These are phyloP conservation scores for Umbelopsis ramanniana DNA, from an alignment of 192 early-diverging fungal genomes.

Conservation along the genomic window DNA sequence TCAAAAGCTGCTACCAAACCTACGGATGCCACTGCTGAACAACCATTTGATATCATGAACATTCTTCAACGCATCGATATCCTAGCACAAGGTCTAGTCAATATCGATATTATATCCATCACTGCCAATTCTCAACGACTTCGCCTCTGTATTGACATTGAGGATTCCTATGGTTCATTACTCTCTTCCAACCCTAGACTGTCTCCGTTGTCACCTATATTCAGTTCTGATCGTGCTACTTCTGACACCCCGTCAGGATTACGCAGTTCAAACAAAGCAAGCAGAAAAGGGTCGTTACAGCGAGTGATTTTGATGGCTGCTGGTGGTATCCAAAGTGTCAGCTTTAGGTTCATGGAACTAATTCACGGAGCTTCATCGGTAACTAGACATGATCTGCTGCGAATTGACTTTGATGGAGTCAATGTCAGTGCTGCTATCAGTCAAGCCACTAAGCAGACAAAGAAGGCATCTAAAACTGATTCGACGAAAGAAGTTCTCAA, in stretches of 20 bases:
- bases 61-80: conserved; percentile 50
- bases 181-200: conserved; percentile 48
- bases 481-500: conserved; percentile 46
- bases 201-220: not conserved
- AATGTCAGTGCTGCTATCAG: conserved; percentile 50
- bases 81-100: conserved; percentile 47
- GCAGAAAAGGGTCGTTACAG: conserved; percentile 20
- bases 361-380: conserved; percentile 6
- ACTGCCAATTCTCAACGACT: conserved; percentile 52
- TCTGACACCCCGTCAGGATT: conserved; percentile 42
- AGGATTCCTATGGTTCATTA: conserved; percentile 48
- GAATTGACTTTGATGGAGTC: conserved; percentile 47
- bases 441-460: conserved; percentile 36
- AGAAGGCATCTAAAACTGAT: conserved; percentile 26
- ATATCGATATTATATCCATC: conserved; percentile 47
- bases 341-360: conserved; percentile 39
- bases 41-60: conserved; percentile 22
- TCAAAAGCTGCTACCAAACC: not conserved
- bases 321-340: conserved; percentile 47
- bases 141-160: conserved; percentile 40
- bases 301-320: conserved; percentile 45
- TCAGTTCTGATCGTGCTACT: conserved; percentile 22
- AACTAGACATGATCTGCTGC: conserved; percentile 43
- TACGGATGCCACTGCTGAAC: not conserved
- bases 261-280: conserved; percentile 31